Conservation (phyloP, 1,284 basidiomycete species). For the Apiotrichum gamsii region DNA sequence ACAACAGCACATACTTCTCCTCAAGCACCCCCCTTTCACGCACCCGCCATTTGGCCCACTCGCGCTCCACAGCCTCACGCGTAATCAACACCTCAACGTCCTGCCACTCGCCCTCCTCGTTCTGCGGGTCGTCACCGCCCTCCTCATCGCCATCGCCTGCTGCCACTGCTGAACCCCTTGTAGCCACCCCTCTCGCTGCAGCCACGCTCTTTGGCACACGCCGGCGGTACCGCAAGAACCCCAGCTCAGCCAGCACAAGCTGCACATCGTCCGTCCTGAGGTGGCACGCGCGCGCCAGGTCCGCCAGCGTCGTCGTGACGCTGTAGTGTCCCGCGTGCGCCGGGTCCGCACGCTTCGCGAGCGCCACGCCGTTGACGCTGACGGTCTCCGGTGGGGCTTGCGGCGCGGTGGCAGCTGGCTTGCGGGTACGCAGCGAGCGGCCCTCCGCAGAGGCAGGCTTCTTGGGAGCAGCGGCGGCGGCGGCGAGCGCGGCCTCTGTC, state of each 20-base stretch:
- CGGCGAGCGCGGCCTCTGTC: background rate
- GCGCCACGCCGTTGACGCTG: slow-evolving; percentile 15
- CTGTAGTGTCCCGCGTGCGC: slow-evolving; percentile 32
- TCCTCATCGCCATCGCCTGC: slow-evolving; percentile 21
- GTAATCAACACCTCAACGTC: slow-evolving; percentile 54
- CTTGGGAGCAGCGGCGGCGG: background rate
- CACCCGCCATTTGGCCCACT: slow-evolving; percentile 36
- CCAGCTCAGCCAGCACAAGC: slow-evolving; percentile 80
- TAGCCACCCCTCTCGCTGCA: no score
- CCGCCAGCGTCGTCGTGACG: slow-evolving; percentile 60
- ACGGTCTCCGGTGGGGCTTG: slow-evolving; percentile 9
- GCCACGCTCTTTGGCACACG: no score
- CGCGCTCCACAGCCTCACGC: slow-evolving; percentile 61
- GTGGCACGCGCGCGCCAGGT: slow-evolving; percentile 72
- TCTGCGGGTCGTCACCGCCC: slow-evolving; percentile 6
- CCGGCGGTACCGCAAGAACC: slow-evolving; percentile 56
- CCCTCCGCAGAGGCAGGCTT: slow-evolving; percentile 6
- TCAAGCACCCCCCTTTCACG: slow-evolving; percentile 36
- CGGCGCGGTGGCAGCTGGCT: background rate
- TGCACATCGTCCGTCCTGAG: slow-evolving; percentile 78
- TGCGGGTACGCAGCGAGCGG: slow-evolving; percentile 18
- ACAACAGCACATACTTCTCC: slow-evolving; percentile 34
- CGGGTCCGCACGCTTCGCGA: slow-evolving; percentile 3
- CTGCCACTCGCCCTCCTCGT: slow-evolving; percentile 37
- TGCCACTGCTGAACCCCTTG: no score